Evolutionary conservation across 176 grass and related monocot species (phyloP).

Genomic region (Hordeum marinum): DNA sequence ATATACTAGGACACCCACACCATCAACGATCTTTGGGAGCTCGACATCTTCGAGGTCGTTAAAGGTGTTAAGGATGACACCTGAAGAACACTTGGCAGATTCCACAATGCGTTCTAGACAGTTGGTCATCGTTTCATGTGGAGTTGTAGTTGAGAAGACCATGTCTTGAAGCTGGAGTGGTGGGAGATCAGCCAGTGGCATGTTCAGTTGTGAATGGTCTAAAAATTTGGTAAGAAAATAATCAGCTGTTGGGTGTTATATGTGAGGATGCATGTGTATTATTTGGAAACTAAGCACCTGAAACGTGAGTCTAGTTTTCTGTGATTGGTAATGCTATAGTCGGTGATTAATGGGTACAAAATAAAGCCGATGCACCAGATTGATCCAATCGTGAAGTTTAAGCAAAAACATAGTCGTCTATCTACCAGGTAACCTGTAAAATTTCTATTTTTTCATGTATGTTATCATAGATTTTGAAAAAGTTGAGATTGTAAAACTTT

Average conservation of each 20-base stretch:
- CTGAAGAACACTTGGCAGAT: not conserved
- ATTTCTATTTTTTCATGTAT: too few relatives aligned
- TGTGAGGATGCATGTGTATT: not conserved
- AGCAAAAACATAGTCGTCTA: too few relatives aligned
- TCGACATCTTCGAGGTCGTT: not conserved
- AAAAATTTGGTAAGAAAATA: not conserved
- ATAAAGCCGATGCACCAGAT: too few relatives aligned
- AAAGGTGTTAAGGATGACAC: slow-evolving; percentile 34
- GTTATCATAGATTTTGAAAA: too few relatives aligned
- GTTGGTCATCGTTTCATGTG: not conserved
- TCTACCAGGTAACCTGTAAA: too few relatives aligned
- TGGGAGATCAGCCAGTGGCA: slow-evolving; percentile 10
- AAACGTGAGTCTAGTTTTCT: not conserved
- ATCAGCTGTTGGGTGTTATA: not conserved
- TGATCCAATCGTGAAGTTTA: too few relatives aligned
- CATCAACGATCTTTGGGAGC: not conserved
- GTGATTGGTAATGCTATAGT: too few relatives aligned
- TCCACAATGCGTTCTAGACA: not conserved
- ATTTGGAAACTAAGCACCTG: not conserved
- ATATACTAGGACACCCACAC: not conserved
- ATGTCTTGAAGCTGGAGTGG: slow-evolving; percentile 30
- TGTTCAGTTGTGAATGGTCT: slow-evolving; percentile 3
- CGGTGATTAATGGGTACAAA: too few relatives aligned
- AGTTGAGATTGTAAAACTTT: too few relatives aligned
- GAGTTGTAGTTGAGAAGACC: not conserved